Percentiles rank a stretch among this genome's conserved stretches.
Conservation (phyloP, 1,139 yeast species). For the Lodderomyces parapsilosis region DNA sequence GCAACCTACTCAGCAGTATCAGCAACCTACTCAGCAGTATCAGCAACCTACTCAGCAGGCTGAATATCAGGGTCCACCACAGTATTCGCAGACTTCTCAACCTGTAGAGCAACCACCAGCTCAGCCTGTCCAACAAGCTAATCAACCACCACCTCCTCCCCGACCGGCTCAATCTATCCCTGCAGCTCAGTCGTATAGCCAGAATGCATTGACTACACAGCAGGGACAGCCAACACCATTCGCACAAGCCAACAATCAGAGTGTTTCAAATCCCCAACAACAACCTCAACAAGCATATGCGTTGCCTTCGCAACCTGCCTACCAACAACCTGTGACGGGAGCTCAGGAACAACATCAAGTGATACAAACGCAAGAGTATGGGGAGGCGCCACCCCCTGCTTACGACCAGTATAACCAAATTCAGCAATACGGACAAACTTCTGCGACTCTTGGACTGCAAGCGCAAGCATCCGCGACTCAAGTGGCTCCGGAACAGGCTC, state of each 20-base stretch:
- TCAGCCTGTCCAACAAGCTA: constrained; percentile 3
- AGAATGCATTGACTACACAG: not conserved
- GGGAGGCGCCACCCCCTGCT: constrained; percentile 6
- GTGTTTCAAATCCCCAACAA: constrained; percentile 2
- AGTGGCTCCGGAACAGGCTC: not conserved
- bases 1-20: constrained; percentile 9
- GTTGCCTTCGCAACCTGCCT: constrained; percentile 5
- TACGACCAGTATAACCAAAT: constrained; percentile 4
- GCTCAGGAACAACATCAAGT: constrained; percentile 7
- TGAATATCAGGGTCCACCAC: constrained; percentile 5
- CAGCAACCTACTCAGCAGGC: constrained; percentile 7
- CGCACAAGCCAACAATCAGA: not conserved
- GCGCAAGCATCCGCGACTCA: constrained; percentile 4
- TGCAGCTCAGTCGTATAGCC: not conserved
- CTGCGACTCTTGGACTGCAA: constrained; percentile 2
- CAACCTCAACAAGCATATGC: constrained; percentile 5
- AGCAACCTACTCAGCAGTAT: constrained; percentile 12
- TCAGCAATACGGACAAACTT: constrained; percentile 7
- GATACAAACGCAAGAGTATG: constrained; percentile 8
- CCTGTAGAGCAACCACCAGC: constrained; percentile 7
- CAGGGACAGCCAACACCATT: not conserved
- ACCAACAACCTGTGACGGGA: constrained; percentile 8
- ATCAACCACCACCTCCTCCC: constrained; percentile 2
- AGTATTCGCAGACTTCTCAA: constrained; percentile 7
- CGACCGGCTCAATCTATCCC: not conserved